Evolutionary conservation across 441 rosid species (phyloP), one percentile per base, ranked within the genome.

Genomic region (Euphorbia schlechtendalii): DNA sequence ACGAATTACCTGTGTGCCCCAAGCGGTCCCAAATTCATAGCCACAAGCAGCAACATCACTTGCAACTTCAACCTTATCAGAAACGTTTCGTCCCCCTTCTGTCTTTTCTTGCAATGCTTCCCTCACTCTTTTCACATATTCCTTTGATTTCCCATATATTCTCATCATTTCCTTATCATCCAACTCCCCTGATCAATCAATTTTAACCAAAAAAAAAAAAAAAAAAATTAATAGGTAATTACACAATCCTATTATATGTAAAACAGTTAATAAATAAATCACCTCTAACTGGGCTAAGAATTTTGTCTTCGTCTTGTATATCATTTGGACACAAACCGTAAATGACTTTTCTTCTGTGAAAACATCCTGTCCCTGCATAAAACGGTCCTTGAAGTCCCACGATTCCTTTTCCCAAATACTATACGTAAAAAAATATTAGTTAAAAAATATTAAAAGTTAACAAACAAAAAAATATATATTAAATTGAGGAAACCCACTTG

Each of bases 331-430:
- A 69, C 0, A 64, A 55, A 15, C 87, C 82, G 20, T 87, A 87
- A 0, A 87, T 83, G 10, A 83, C 83, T 79, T 81, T 77, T 55
- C 93, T 69, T 48, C 82, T 76, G 48, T 81, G 91, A 54, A 86
- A 82, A 28, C 93, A 74, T 61, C 97, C 93, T 0, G 91, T 79
- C 3, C 90, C 97, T 0, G 1, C 48, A 14, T 81, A 85, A 4
- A 40, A 0, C 0, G 83, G 65, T 46, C 96, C 93, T 76, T 88
- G 91, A 62, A 85, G 67, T 59, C 92, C 95, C 12, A 34, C 78
- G 1, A 81, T 1, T 56, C 97, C 96, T 15, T 34, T 70, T 20
- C 71, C 70, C 11, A 75, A 0, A 38, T 64, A 73, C 88, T 85
- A 24, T 38, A 32, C 34, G 6, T 6, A 38, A 4, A 5, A 38